A percentile compares a stretch with the other conserved stretches of the same genome.
Evolutionary conservation across 2,329 filamentous ascomycete genomes (phyloP).

Genomic region (Tolypocladium ovalisporum): DNA sequence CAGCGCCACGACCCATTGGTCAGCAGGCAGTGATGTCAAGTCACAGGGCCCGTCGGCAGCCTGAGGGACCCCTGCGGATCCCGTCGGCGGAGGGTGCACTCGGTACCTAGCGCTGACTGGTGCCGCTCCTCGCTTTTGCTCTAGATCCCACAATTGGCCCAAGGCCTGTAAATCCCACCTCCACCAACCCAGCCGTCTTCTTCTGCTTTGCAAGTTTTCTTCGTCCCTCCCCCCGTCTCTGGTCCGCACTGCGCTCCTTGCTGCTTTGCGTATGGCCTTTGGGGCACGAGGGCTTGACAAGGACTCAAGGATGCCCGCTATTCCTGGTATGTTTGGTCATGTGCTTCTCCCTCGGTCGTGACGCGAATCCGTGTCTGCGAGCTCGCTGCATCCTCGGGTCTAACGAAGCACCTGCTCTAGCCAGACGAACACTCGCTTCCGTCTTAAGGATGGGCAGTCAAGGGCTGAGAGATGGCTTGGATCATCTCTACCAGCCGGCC

Average conservation of each 20-base stretch:
- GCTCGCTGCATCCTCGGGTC: background rate
- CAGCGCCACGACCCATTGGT: background rate
- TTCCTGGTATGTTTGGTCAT: background rate
- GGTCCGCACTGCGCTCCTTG: background rate
- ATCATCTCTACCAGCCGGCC: background rate
- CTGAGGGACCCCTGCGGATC: background rate
- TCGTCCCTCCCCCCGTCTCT: background rate
- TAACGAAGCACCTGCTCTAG: background rate
- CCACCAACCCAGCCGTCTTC: background rate
- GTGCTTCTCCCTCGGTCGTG: background rate
- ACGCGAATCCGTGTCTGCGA: background rate
- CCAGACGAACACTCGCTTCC: background rate
- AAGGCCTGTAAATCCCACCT: background rate
- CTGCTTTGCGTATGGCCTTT: background rate
- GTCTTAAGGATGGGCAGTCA: background rate
- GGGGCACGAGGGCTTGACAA: background rate
- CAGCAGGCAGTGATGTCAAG: background rate
- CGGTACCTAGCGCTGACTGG: background rate
- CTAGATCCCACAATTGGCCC: slow-evolving; percentile 2
- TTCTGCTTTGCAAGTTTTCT: background rate
- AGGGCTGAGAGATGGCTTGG: background rate
- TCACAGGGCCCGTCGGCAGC: background rate
- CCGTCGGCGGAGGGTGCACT: background rate
- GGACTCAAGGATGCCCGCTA: background rate
- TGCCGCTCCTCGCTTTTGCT: background rate